phyloP scores from a whole-genome alignment of 2,329 filamentous ascomycete genomes.

The Decorospora gaudefroyi region DNA sequence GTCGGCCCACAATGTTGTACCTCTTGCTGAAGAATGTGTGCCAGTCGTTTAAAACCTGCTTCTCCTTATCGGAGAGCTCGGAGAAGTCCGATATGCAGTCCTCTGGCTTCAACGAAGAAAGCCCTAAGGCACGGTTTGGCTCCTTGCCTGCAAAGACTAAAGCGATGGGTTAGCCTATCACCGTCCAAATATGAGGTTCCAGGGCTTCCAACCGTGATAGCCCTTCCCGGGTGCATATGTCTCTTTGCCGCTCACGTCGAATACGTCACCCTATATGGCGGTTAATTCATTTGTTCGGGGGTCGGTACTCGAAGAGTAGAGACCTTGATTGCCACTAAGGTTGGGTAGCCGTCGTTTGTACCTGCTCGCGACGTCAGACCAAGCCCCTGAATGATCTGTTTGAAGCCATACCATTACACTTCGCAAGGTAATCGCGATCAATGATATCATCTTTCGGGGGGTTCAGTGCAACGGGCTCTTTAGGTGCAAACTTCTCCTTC shows the following conservation, averaged over 20 bases:
- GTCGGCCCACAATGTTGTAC: constrained; percentile 80
- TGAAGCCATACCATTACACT: constrained; percentile 73
- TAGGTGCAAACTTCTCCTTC: constrained; percentile 72
- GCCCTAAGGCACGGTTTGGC: constrained; percentile 85
- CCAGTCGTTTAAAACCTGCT: constrained; percentile 87
- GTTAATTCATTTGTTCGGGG: constrained; percentile 11
- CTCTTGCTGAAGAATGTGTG: constrained; percentile 94
- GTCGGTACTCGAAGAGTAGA: neutral
- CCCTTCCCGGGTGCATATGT: constrained; percentile 80
- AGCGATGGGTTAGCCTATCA: constrained; percentile 5
- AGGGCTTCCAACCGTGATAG: constrained; percentile 73
- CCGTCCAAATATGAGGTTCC: neutral
- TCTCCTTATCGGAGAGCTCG: constrained; percentile 81
- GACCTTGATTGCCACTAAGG: constrained; percentile 64
- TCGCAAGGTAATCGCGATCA: constrained; percentile 74
- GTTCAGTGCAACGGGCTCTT: constrained; percentile 72
- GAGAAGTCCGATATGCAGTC: constrained; percentile 82
- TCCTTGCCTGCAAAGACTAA: constrained; percentile 95
- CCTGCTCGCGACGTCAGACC: constrained; percentile 54
- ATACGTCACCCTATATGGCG: constrained; percentile 76
- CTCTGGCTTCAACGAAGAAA: constrained; percentile 82
- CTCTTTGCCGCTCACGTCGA: constrained; percentile 89
- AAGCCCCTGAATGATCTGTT: neutral
- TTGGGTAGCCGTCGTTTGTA: constrained; percentile 63
- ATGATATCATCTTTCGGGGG: constrained; percentile 90